A percentile compares a stretch with the other conserved stretches of the same genome.
phyloP scores from a whole-genome alignment of 2,329 filamentous ascomycete genomes.

The Lachnellula occidentalis region DNA sequence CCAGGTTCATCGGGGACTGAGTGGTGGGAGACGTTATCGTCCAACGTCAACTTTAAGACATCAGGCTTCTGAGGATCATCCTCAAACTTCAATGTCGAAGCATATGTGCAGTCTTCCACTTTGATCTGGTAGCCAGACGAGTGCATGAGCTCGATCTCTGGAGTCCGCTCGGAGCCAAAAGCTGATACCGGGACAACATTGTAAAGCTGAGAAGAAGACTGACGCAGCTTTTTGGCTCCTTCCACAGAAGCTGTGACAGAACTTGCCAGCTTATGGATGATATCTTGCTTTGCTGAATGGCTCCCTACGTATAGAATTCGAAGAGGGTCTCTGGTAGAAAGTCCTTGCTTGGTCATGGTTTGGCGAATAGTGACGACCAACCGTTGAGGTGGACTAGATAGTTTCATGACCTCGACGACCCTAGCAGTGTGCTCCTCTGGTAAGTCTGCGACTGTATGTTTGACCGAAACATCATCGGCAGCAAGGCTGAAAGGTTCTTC shows the following conservation, averaged over 20 bases:
- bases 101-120: constrained; percentile 43
- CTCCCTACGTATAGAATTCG: constrained; percentile 46
- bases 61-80: constrained; percentile 33
- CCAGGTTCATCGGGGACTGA: constrained; percentile 31
- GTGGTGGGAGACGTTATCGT: constrained; percentile 34
- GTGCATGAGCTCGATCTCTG: constrained; percentile 48
- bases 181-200: constrained; percentile 47
- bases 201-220: constrained; percentile 40
- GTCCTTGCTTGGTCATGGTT: constrained; percentile 42
- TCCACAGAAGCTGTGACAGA: constrained; percentile 40
- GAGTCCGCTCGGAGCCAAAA: constrained; percentile 40
- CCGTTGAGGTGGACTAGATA: constrained; percentile 32
- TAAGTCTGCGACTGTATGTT: constrained; percentile 42
- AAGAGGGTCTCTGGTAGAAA: constrained; percentile 42
- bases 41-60: constrained; percentile 34
- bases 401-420: constrained; percentile 31
- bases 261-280: constrained; percentile 44
- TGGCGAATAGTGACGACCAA: constrained; percentile 42
- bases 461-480: constrained; percentile 39
- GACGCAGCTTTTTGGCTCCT: constrained; percentile 27
- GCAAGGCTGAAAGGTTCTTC: constrained; percentile 36
- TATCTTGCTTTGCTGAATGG: constrained; percentile 35
- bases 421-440: constrained; percentile 36
- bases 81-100: constrained; percentile 31
- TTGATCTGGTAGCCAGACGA: constrained; percentile 47